These are phyloP conservation scores for Aphanomyces invadans DNA, from an alignment of 352 stramenopile species.

Conservation along the genomic window DNA sequence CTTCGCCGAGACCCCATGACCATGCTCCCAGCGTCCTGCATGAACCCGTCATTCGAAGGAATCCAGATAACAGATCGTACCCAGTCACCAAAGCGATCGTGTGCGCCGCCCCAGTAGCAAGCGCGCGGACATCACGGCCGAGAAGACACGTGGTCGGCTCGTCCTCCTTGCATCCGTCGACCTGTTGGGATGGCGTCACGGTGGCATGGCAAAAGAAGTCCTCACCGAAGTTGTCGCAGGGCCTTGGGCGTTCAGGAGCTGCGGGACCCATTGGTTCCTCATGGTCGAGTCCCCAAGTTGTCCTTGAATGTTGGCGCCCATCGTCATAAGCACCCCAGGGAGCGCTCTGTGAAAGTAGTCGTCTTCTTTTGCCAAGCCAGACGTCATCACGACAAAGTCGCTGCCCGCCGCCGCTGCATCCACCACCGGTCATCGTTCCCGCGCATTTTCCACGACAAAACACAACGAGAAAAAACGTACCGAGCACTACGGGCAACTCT, in stretches of 20 bases:
- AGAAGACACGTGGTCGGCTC: constrained; percentile 64
- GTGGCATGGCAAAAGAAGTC: too few relatives aligned
- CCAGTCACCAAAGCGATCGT: constrained; percentile 40
- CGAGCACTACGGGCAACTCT: constrained; percentile 57
- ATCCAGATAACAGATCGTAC: constrained; percentile 28
- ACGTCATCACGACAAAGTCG: constrained; percentile 70
- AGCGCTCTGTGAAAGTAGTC: constrained; percentile 70
- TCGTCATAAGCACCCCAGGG: constrained; percentile 70
- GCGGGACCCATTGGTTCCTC: constrained; percentile 80
- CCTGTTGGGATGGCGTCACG: background rate
- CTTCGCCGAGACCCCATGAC: constrained; percentile 69
- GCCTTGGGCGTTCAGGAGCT: constrained; percentile 65
- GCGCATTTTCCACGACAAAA: constrained; percentile 11
- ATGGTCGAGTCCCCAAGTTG: constrained; percentile 55
- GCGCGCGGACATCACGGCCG: constrained; percentile 51
- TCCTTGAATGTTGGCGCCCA: constrained; percentile 62
- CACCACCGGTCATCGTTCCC: background rate
- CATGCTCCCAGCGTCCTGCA: constrained; percentile 55
- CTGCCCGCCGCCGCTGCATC: constrained; percentile 41
- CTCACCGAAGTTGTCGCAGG: constrained; percentile 47
- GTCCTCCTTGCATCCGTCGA: constrained; percentile 23
- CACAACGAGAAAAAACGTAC: constrained; percentile 27
- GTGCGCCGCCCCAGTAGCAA: constrained; percentile 56
- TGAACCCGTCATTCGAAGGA: background rate
- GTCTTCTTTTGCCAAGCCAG: constrained; percentile 51